Conservation (phyloP, 2,329 filamentous ascomycete species). For the Venturia nashicola region DNA sequence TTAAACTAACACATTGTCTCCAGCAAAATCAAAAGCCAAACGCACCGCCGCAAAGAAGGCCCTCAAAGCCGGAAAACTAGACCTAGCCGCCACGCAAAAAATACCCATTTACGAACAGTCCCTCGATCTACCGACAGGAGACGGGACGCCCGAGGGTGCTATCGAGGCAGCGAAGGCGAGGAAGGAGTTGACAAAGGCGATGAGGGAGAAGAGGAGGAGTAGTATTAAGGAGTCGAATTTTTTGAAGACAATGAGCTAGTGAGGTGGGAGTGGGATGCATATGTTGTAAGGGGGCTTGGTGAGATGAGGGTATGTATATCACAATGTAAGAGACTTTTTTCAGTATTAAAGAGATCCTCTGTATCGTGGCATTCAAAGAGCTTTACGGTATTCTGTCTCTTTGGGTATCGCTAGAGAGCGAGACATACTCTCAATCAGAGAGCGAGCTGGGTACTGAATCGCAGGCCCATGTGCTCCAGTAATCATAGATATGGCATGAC, state of each 20-base stretch:
- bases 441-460: neutral
- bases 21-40: conserved; percentile 78
- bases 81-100: conserved; percentile 52
- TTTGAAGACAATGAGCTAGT: conserved; percentile 58
- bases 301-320: neutral
- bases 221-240: conserved; percentile 80
- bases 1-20: neutral
- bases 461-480: too few relatives aligned
- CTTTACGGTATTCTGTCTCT: neutral
- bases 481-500: too few relatives aligned
- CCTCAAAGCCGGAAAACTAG: conserved; percentile 49
- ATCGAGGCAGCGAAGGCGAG: conserved; percentile 38
- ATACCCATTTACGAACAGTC: conserved; percentile 67
- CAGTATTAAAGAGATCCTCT: neutral
- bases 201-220: conserved; percentile 62
- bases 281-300: neutral
- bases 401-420: too few relatives aligned
- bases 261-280: too few relatives aligned
- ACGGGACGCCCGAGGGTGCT: conserved; percentile 35
- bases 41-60: conserved; percentile 56
- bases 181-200: conserved; percentile 53
- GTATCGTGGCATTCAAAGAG: too few relatives aligned
- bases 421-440: neutral
- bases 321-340: neutral
- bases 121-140: conserved; percentile 53